Evolutionary conservation across 176 grass and related monocot species (phyloP), one percentile per base, ranked within the genome.

Genomic region (Microstegium vimineum): DNA sequence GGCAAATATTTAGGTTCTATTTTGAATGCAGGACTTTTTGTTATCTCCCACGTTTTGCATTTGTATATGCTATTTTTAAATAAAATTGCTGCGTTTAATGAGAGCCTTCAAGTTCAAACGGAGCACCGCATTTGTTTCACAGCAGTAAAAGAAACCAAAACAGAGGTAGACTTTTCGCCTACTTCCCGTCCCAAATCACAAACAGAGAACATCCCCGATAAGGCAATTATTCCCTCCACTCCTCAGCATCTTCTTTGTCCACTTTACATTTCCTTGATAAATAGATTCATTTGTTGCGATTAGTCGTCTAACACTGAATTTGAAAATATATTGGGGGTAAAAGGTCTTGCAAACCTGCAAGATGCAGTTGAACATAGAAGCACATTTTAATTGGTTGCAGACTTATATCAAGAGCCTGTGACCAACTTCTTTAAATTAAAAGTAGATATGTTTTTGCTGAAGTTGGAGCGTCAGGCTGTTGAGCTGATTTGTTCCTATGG

Each of bases 191-290:
- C 16, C 5, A 49, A 49, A 18, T 51, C 47, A 2, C 5, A 22
- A 22, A 32, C 6, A 35, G 61, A 78, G n/a, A n/a, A n/a, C 76
- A 38, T 41, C 54, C 42, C 33, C 18, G n/a, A n/a, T n/a, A n/a
- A n/a, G n/a, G n/a, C 42, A 52, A 30, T 79, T 7, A 34, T 8
- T 54, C 8, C 1, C 52, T 23, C 22, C 23, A 1, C 22, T 10
- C 8, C 52, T 59, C 22, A 1, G n/a, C n/a, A 59, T 57, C 54
- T 62, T 71, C 31, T 78, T 78, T 16, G 63, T 36, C 12, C 34
- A n/a, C 3, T 69, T 85, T 75, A 10, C 76, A 18, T 84, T 76
- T 84, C 22, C 34, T 66, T 77, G n/a, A 51, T 32, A 62, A 69
- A 61, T 20, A 82, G 5, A 42, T 15, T 54, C 71, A 0, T 72